Evolutionary conservation across 768 basidiomycete genomes (phyloP).

Genomic region (Holtermannia corniformis): DNA sequence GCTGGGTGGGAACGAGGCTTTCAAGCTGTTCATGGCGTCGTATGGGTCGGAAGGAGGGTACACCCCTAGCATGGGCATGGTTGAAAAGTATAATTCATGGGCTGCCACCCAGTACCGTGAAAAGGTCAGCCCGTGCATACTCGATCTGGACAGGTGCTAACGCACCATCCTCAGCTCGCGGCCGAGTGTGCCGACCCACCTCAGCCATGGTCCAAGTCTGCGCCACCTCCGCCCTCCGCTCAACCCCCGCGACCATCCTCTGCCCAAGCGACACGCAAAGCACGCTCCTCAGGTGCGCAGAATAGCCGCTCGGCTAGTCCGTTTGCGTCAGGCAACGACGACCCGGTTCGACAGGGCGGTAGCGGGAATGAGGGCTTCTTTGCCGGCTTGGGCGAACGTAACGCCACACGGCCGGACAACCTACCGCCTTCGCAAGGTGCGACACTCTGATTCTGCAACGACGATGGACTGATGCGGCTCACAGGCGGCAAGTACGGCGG

Average conservation of each 20-base stretch:
- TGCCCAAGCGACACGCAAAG: conserved; percentile 77
- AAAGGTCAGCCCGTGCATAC: conserved; percentile 62
- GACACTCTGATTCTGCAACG: background rate
- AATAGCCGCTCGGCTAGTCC: conserved; percentile 47
- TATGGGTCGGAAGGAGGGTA: conserved; percentile 32
- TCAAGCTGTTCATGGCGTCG: conserved; percentile 59
- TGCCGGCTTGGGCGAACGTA: conserved; percentile 67
- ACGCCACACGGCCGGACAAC: conserved; percentile 64
- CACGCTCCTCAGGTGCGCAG: conserved; percentile 58
- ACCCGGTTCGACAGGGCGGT: conserved; percentile 38
- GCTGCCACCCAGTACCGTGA: conserved; percentile 89
- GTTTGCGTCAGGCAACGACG: conserved; percentile 52
- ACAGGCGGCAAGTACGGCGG: conserved; percentile 70
- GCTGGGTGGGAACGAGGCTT: conserved; percentile 81
- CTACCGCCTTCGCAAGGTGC: conserved; percentile 80
- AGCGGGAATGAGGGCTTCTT: conserved; percentile 83
- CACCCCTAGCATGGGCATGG: conserved; percentile 27
- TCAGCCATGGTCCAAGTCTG: conserved; percentile 66
- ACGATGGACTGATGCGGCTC: background rate
- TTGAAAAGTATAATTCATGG: conserved; percentile 70
- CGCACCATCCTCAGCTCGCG: conserved; percentile 53
- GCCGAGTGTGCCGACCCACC: conserved; percentile 56
- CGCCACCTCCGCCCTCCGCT: conserved; percentile 52
- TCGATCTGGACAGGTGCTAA: background rate
- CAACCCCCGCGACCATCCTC: conserved; percentile 58